Evolutionary conservation across 2,329 filamentous ascomycete species (phyloP).

Genomic region (Apiospora phragmitis): DNA sequence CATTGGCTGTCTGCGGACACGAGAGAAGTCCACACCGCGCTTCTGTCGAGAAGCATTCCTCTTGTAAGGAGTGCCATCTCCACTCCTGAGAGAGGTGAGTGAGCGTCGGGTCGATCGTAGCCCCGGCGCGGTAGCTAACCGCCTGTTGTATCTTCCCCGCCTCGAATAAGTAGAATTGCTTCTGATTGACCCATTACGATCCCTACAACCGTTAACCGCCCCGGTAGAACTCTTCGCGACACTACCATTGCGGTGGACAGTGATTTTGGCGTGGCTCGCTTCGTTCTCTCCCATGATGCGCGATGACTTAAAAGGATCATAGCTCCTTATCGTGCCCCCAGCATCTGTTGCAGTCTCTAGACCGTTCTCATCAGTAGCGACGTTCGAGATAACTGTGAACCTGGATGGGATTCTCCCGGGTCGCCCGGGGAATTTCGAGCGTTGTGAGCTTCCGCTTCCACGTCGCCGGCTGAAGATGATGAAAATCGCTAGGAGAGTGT

Average conservation of each 20-base stretch:
- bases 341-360: constrained; percentile 34
- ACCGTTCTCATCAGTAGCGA: constrained; percentile 46
- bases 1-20: constrained; percentile 40
- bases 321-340: constrained; percentile 60
- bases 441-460: constrained; percentile 64
- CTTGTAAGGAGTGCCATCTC: constrained; percentile 41
- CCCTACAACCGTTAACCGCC: constrained; percentile 27
- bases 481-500: constrained; percentile 90
- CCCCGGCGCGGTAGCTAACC: constrained; percentile 28
- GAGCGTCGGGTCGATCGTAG: constrained; percentile 41
- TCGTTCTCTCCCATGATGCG: constrained; percentile 49
- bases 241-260: constrained; percentile 60
- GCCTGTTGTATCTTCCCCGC: constrained; percentile 24
- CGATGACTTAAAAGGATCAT: constrained; percentile 81
- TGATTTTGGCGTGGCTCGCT: constrained; percentile 65
- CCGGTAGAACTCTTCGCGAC: constrained; percentile 26
- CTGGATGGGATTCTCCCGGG: constrained; percentile 56
- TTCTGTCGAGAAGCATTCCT: constrained; percentile 48
- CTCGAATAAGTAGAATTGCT: constrained; percentile 33
- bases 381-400: constrained; percentile 66
- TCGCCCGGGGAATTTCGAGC: constrained; percentile 53
- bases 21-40: constrained; percentile 57
- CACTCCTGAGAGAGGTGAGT: constrained; percentile 51
- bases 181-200: constrained; percentile 36
- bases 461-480: constrained; percentile 65